Conservation (phyloP, 2,329 filamentous ascomycete genomes). For the Leptographium lundbergii region DNA sequence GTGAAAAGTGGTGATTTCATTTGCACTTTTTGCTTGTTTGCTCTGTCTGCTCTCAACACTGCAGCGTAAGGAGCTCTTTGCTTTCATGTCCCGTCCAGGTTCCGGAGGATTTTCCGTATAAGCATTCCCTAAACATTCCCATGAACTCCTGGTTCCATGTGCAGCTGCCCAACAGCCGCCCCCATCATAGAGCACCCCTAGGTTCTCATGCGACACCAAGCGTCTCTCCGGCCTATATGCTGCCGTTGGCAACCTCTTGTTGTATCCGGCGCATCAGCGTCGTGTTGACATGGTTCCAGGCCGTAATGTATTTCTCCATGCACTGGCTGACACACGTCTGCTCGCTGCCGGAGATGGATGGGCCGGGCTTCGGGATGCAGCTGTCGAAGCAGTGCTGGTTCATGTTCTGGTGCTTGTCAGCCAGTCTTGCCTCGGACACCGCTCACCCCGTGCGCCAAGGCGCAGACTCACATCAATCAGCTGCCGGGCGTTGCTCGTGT, state of each 20-base stretch:
- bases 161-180: background rate
- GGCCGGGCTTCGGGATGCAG: slow-evolving; percentile 59
- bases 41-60: too few relatives aligned
- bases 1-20: background rate
- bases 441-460: background rate
- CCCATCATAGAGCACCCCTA: background rate
- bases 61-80: background rate
- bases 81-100: background rate
- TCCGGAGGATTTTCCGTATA: background rate
- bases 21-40: background rate
- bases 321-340: slow-evolving; percentile 59
- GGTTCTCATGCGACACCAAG: background rate
- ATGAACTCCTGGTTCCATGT: background rate
- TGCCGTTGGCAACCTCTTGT: slow-evolving; percentile 34
- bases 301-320: slow-evolving; percentile 75
- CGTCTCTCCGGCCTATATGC: slow-evolving; percentile 1
- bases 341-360: slow-evolving; percentile 54
- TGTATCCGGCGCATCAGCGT: slow-evolving; percentile 54
- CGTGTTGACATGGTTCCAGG: slow-evolving; percentile 64
- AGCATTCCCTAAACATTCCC: background rate
- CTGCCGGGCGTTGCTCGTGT: slow-evolving; percentile 54
- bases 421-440: background rate
- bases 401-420: slow-evolving; percentile 45
- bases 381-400: slow-evolving; percentile 72
- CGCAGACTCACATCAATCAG: slow-evolving; percentile 50